These are phyloP conservation scores for Mycena haematopus DNA, from an alignment of 768 basidiomycete genomes.

Conservation along the genomic window DNA sequence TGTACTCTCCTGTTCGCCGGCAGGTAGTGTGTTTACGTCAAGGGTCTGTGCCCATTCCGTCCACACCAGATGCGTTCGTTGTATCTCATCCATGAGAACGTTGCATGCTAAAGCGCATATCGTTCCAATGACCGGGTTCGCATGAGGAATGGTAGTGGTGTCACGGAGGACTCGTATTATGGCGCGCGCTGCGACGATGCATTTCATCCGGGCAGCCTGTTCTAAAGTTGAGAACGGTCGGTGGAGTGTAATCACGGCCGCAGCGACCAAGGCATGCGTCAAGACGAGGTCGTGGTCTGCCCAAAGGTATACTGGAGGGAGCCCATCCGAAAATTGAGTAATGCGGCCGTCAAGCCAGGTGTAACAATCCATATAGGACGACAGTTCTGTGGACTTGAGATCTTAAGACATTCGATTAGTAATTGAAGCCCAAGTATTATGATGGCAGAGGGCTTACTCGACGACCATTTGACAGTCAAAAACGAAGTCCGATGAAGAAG, in stretches of 20 bases:
- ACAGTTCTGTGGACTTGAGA: constrained; percentile 1
- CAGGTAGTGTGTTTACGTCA: neutral
- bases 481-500: constrained; percentile 6
- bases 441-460: neutral
- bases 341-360: constrained; percentile 4
- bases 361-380: constrained; percentile 4
- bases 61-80: neutral
- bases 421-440: neutral
- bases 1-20: neutral
- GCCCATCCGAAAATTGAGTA: neutral
- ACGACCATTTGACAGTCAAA: neutral
- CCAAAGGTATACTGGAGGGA: neutral
- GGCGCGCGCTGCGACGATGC: neutral
- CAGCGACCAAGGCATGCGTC: neutral
- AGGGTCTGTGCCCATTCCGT: neutral
- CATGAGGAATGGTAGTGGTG: neutral
- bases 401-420: neutral
- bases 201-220: neutral
- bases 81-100: neutral
- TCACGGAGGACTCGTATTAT: neutral
- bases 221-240: neutral
- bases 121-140: neutral
- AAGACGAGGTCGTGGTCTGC: neutral
- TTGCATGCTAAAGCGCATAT: neutral
- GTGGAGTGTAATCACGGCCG: neutral